Base-by-base conservation (phyloP, 495 filamentous ascomycete species). In the Hypoxylon lenormandii region DNA sequence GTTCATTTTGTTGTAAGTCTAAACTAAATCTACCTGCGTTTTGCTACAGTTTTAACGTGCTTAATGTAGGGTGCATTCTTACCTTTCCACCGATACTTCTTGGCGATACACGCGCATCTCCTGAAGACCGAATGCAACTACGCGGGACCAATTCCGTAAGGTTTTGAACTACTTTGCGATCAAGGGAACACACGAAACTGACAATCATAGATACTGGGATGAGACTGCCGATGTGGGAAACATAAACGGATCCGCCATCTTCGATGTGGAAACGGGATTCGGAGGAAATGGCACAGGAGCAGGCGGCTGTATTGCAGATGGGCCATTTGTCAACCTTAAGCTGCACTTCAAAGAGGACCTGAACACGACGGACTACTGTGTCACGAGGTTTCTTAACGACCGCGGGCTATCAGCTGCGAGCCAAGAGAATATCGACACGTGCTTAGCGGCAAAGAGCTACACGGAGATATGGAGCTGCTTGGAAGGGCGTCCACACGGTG, bases 11-110 rank as follows among this genome's bases (percentile, higher is more conserved):
- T 80, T 11, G 77, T 78, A 67, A 54, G 74, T 67, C 16, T 13
- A 40, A 0, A 26, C 26, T n/a, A 37, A 49, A 36, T 5, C 38
- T 36, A 10, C 18, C 15, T 12, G 50, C 38, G 18, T 48, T 5
- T 18, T 11, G 8, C 18, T n/a, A 36, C 30, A 2, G 4, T 28
- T 21, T 19, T 57, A 33, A 51, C 55, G 36, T 21, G 36, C 23
- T 19, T 18, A 5, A 30, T 0, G 4, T 37, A 75, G 72, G 77
- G 77, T 12, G 73, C 72, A 3, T 85, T 86, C 69, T 65, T 85
- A 11, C 80, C 81, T 10, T 86, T 80, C 76, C 84, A 87, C 64
- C 76, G 84, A 49, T 83, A 83, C 59, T 83, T 81, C 42, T 22
- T 84, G 4, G 67, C 73, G 18, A 65, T 77, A 2, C 82, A 83